Conservation (phyloP, 306 rosid genomes). For the Sophora flavescens region DNA sequence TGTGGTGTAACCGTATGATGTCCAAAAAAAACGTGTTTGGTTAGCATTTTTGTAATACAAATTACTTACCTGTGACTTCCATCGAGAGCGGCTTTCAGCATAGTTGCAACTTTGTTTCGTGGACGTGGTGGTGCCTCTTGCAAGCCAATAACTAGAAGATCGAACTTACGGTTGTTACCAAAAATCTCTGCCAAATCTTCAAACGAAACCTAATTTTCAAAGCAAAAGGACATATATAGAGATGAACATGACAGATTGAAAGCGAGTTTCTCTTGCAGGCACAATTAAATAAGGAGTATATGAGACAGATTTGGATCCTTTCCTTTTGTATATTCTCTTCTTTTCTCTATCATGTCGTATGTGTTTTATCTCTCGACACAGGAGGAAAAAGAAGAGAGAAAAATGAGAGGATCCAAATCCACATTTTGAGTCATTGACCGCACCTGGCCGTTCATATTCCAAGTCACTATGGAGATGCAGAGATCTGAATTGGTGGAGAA, state of each 20-base stretch:
- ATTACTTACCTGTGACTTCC: slow-evolving; percentile 61
- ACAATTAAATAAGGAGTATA: neutral
- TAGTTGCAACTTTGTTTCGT: slow-evolving; percentile 48
- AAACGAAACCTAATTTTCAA: slow-evolving; percentile 48
- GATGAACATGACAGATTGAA: neutral
- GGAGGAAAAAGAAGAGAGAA: too few relatives aligned
- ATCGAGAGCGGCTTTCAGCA: slow-evolving; percentile 52
- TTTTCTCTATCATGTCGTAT: too few relatives aligned
- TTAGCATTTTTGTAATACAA: too few relatives aligned
- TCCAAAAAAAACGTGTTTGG: too few relatives aligned
- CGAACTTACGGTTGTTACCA: slow-evolving; percentile 55
- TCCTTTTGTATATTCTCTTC: too few relatives aligned
- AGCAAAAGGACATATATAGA: neutral
- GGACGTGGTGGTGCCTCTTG: slow-evolving; percentile 85
- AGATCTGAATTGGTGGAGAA: slow-evolving; percentile 58
- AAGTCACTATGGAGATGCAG: slow-evolving; percentile 66
- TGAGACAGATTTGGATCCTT: too few relatives aligned
- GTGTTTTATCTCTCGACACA: too few relatives aligned
- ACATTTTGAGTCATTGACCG: neutral
- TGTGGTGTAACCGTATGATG: too few relatives aligned
- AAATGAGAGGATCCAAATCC: neutral
- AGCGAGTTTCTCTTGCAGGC: neutral
- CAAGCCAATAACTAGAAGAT: slow-evolving; percentile 77
- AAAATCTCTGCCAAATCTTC: slow-evolving; percentile 70
- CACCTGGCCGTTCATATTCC: slow-evolving; percentile 89